Percentiles rank a stretch among this genome's conserved stretches.
Conservation (phyloP, 192 early-diverging fungal species). For the Funneliformis mosseae region DNA sequence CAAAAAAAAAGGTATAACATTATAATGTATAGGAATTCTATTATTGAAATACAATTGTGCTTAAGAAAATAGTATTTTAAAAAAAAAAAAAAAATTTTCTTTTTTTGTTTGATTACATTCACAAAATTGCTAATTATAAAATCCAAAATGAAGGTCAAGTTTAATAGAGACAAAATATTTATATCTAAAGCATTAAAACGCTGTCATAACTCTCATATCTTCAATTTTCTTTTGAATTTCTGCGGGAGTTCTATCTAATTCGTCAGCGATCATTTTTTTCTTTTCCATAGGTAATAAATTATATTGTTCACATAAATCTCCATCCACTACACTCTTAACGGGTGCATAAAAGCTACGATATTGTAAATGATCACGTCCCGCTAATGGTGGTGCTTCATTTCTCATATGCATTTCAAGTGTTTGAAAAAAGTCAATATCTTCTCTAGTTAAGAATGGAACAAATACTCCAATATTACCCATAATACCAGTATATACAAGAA, state of each 20-base stretch:
- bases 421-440: conserved; percentile 93
- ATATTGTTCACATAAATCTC: conserved; percentile 92
- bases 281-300: conserved; percentile 72
- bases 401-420: conserved; percentile 90
- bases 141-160: too few species aligned
- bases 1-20: too few species aligned
- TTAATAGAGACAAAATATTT: too few species aligned
- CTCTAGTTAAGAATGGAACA: conserved; percentile 84
- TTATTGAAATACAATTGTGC: too few species aligned
- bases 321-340: conserved; percentile 76
- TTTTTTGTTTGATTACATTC: too few species aligned
- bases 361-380: conserved; percentile 86
- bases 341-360: conserved; percentile 84
- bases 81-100: background rate
- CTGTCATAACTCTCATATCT: conserved; percentile 71
- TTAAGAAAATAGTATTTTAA: background rate
- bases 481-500: conserved; percentile 86
- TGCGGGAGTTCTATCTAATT: conserved; percentile 77
- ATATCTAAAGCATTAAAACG: conserved; percentile 36
- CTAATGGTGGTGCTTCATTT: conserved; percentile 65
- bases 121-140: too few species aligned
- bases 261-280: conserved; percentile 79
- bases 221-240: conserved; percentile 96
- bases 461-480: conserved; percentile 83
- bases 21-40: too few species aligned